These are phyloP conservation scores for Pseudotsuga menziesii DNA, from an alignment of 75 land plant species.

Conservation along the genomic window DNA sequence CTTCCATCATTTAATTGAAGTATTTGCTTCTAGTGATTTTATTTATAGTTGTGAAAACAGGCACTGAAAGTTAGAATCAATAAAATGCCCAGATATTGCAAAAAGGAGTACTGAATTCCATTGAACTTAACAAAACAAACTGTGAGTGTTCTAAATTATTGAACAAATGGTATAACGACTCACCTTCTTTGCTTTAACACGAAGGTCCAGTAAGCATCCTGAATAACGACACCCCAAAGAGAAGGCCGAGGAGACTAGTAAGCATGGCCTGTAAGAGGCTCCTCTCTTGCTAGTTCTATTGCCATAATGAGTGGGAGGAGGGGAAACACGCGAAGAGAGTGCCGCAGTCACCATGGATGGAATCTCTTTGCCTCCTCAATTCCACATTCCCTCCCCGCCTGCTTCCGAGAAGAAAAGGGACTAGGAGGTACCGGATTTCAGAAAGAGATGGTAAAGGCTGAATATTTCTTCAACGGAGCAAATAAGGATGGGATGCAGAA, in stretches of 20 bases:
- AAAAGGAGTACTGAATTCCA: not conserved
- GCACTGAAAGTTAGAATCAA: not conserved
- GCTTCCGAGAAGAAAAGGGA: too few species aligned
- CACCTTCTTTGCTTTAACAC: constrained; percentile 4
- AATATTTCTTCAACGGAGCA: too few species aligned
- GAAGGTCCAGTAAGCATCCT: not conserved
- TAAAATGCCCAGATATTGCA: not conserved
- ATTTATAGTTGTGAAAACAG: not conserved
- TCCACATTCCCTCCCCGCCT: too few species aligned
- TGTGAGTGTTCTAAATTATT: not conserved
- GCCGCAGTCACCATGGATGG: constrained; percentile 10
- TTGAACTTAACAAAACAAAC: too few species aligned
- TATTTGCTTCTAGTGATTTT: not conserved
- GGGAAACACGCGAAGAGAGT: not conserved
- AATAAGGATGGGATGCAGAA: too few species aligned
- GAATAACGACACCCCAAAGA: not conserved
- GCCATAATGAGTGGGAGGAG: not conserved
- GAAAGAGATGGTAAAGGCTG: too few species aligned
- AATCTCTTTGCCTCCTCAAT: not conserved
- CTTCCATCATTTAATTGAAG: not conserved
- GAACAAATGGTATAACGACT: not conserved
- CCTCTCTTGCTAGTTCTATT: not conserved
- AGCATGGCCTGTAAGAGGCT: not conserved
- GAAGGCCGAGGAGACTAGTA: not conserved
- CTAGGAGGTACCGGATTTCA: too few species aligned